Evolutionary conservation across 2,329 filamentous ascomycete genomes (phyloP), one percentile per base, ranked within the genome.

Genomic region (Aspergillus floridensis): DNA sequence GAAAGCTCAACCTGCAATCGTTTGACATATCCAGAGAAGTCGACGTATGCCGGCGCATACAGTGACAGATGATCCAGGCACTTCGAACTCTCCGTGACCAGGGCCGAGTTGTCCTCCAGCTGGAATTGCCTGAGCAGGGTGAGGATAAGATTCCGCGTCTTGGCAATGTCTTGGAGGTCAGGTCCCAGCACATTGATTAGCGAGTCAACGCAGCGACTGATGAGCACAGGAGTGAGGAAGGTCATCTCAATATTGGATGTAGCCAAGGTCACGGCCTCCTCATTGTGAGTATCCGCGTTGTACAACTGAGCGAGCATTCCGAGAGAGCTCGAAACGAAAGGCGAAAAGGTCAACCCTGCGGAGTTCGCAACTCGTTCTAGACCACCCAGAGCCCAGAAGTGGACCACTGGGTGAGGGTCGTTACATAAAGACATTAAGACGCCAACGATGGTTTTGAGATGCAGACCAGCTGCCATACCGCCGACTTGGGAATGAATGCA

Each of bases 401-500:
- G 95, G 8, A 99, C 95, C 0, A 91, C 88, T 0, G 95, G 93
- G 72, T 99, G 95, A 21, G 93, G 91, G 70, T 99, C 95, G 67
- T 93, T 96, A 74, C 92, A 93, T 10, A 99, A 83, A 7, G 95
- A 98, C 90, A 98, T 96, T n/a, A 99, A 80, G 44, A 99, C 96
- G 19, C 93, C 90, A n/a, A 97, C 84, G 53, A 99, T 97, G 1
- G 92, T 97, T 79, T 98, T 98, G 53, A 99, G 82, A 73, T 99
- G 95, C 68, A 95, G 92, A 3, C 93, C 92, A 57, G 95, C 95
- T 56, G 95, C 95, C 93, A 99, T 98, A 58, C 95, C 93, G 59
- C 95, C 96, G 35, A 99, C 90, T 73, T 96, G 92, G 19, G 92
- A 90, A 76, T 99, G 93, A 54, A 99, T 98, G 58, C 89, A 90